Base-by-base conservation (phyloP, 352 stramenopile genomes). In the Globisporangium paroecandrum region DNA sequence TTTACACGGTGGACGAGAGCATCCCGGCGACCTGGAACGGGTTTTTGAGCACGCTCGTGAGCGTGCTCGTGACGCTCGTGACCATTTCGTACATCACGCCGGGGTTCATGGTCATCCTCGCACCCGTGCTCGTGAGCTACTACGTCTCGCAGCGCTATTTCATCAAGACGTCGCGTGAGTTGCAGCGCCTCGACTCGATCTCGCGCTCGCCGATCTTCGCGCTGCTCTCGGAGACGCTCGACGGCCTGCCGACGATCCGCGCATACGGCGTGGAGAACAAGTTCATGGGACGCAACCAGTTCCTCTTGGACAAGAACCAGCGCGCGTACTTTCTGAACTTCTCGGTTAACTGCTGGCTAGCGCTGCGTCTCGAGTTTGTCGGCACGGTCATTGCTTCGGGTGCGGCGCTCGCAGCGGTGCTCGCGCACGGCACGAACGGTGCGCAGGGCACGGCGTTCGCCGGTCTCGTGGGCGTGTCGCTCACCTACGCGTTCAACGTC, bases 111-210 rank as follows among this genome's bases (percentile, higher is more conserved):
- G 65, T 80, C 25, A 84, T 93, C 54, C 62, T 95, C 27, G 61
- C 88, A 4, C 94, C 94, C 2, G 72, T 89, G 27, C 59, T 90
- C 22, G 61, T 88, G 38, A 75, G 74, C 9, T 89, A 88, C 71
- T 89, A 87, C 62, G 69, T 81, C 63, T 89, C 83, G 5, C 83
- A 90, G 79, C 95, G 94, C 15, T 99, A 98, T 71, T 98, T 98
- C 71, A 94, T 98, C 70, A 88, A 85, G 65, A 95, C 82, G 1
- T 88, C 89, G 65, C 81, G 87, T n/a, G 97, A 99, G 68, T 76
- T 99, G 5, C 98, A 99, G 81, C 89, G 97, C 51, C 83, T 99
- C 29, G 97, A 99, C 71, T 97, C 92, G 5, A 89, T 99, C 68
- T 89, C 76, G 61, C 82, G 83, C 49, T 91, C 91, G 38, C 97